Evolutionary conservation across 2,329 filamentous ascomycete species (phyloP).

Genomic region (Fragosphaeria purpurea): DNA sequence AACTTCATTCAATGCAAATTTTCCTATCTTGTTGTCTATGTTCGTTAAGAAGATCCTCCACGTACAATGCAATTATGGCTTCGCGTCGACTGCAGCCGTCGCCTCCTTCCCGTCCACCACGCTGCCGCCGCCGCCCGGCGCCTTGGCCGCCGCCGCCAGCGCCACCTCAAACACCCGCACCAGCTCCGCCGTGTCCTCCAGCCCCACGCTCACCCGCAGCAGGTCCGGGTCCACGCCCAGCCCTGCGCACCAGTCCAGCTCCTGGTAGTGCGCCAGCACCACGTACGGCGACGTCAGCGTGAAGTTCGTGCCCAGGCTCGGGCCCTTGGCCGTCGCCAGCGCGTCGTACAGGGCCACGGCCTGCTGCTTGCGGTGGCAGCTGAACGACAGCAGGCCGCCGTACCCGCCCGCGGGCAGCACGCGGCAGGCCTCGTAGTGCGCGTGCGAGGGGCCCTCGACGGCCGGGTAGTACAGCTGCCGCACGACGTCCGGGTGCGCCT

Average conservation of each 20-base stretch:
- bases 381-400: slow-evolving; percentile 78
- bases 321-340: slow-evolving; percentile 82
- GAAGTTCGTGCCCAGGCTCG: slow-evolving; percentile 93
- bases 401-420: slow-evolving; percentile 65
- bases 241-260: slow-evolving; percentile 79
- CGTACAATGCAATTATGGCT: no score
- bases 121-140: no score
- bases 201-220: slow-evolving; percentile 77
- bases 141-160: slow-evolving; percentile 53
- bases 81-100: no score
- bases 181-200: slow-evolving; percentile 67
- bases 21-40: no score
- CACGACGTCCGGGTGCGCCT: slow-evolving; percentile 48
- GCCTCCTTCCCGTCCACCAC: no score
- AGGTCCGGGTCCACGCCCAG: slow-evolving; percentile 75
- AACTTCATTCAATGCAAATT: no score
- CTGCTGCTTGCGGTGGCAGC: slow-evolving; percentile 59
- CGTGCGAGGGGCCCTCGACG: slow-evolving; percentile 42
- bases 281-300: slow-evolving; percentile 88
- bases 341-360: slow-evolving; percentile 77
- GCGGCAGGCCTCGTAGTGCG: slow-evolving; percentile 65
- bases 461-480: slow-evolving; percentile 84
- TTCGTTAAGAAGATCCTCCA: no score
- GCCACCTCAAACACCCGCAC: slow-evolving; percentile 55
- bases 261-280: slow-evolving; percentile 79